Evolutionary conservation across 208 protist species (phyloP).

Genomic region (Wallacemonas sp.): DNA sequence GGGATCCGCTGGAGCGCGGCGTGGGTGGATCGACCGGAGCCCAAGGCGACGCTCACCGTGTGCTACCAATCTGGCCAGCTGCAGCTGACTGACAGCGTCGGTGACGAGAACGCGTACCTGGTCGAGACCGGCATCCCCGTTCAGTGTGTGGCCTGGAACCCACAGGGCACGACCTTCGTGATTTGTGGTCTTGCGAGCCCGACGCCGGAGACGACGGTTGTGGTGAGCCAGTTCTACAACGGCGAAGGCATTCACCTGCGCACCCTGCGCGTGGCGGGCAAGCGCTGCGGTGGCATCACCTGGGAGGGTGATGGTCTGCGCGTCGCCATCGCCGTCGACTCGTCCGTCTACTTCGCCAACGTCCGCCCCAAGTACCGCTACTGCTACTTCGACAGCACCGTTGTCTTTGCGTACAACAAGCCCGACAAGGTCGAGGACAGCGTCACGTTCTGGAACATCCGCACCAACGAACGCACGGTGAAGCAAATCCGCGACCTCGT

Average conservation of each 20-base stretch:
- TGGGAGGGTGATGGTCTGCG: slow-evolving; percentile 95
- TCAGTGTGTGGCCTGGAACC: slow-evolving; percentile 90
- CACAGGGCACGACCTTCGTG: slow-evolving; percentile 92
- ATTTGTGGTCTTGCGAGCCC: slow-evolving; percentile 70
- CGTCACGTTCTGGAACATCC: slow-evolving; percentile 95
- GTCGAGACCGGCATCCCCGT: slow-evolving; percentile 89
- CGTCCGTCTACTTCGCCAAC: slow-evolving; percentile 97
- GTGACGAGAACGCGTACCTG: slow-evolving; percentile 86
- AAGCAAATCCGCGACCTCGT: slow-evolving; percentile 91
- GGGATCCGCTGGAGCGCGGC: slow-evolving; percentile 88
- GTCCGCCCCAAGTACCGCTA: slow-evolving; percentile 96
- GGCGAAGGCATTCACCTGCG: slow-evolving; percentile 90
- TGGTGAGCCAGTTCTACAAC: slow-evolving; percentile 95
- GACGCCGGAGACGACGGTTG: slow-evolving; percentile 24
- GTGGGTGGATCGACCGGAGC: slow-evolving; percentile 79
- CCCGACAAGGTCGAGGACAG: slow-evolving; percentile 92
- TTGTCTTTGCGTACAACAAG: slow-evolving; percentile 92
- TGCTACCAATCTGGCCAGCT: slow-evolving; percentile 89
- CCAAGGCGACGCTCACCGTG: slow-evolving; percentile 84
- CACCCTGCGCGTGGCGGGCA: slow-evolving; percentile 90
- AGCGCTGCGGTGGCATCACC: slow-evolving; percentile 80
- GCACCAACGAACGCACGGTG: slow-evolving; percentile 89
- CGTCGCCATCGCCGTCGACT: slow-evolving; percentile 94
- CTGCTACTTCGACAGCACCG: slow-evolving; percentile 91
- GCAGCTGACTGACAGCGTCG: slow-evolving; percentile 92